Conservation (phyloP, 306 rosid species). For the Senna siamea region DNA sequence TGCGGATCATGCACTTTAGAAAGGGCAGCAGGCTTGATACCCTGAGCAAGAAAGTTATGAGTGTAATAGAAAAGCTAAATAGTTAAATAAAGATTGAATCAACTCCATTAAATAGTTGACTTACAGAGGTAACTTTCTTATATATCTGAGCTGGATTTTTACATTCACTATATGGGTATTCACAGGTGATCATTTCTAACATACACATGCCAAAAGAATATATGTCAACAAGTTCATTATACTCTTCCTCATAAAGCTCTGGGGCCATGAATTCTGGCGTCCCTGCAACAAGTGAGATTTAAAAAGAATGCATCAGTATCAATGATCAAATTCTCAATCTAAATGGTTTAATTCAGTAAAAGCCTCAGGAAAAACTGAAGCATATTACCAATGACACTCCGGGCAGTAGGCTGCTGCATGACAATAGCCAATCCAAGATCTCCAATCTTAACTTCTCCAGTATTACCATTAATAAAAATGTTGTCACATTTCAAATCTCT, state of each 20-base stretch:
- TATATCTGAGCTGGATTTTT: slow-evolving; percentile 88
- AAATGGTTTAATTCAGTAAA: slow-evolving; percentile 13
- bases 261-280: slow-evolving; percentile 99
- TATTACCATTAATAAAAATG: slow-evolving; percentile 84
- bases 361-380: slow-evolving; percentile 1
- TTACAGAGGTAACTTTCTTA: slow-evolving; percentile 89
- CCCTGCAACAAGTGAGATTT: slow-evolving; percentile 49
- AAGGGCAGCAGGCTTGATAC: slow-evolving; percentile 85
- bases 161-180: slow-evolving; percentile 92
- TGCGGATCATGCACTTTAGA: slow-evolving; percentile 66
- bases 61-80: slow-evolving; percentile 3
- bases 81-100: slow-evolving; percentile 22
- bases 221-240: slow-evolving; percentile 86
- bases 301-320: background rate
- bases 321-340: background rate
- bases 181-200: slow-evolving; percentile 85
- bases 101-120: slow-evolving; percentile 38
- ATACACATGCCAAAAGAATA: slow-evolving; percentile 98
- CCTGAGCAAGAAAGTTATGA: slow-evolving; percentile 51
- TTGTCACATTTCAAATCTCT: slow-evolving; percentile 97
- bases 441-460: slow-evolving; percentile 85
- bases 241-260: slow-evolving; percentile 93
- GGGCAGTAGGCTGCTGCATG: slow-evolving; percentile 89
- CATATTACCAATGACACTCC: slow-evolving; percentile 76
- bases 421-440: slow-evolving; percentile 93